Percentiles rank a stretch among this genome's conserved stretches.
These are phyloP conservation scores for Schizophyllum commune DNA, from an alignment of 1,284 basidiomycete species.

Conservation along the genomic window DNA sequence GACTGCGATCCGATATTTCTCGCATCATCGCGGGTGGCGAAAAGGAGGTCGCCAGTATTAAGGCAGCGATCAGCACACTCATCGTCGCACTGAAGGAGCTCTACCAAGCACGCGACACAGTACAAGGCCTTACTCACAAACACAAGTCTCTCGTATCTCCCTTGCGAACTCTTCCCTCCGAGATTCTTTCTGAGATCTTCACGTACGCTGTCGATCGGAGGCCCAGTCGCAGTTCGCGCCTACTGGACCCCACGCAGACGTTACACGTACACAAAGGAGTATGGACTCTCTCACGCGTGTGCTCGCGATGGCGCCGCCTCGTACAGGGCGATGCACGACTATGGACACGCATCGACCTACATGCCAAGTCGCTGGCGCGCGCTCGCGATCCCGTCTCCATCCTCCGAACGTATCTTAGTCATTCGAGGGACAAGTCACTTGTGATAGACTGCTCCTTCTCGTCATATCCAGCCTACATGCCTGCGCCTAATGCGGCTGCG, in stretches of 20 bases:
- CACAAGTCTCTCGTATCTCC: neutral
- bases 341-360: neutral
- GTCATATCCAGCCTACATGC: neutral
- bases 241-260: neutral
- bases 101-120: neutral
- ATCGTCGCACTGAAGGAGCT: neutral
- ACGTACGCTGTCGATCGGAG: neutral
- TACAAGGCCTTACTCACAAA: neutral
- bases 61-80: neutral
- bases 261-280: neutral
- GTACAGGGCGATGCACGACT: neutral
- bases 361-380: neutral
- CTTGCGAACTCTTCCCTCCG: neutral
- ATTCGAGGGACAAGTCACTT: neutral
- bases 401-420: neutral
- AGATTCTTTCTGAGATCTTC: neutral
- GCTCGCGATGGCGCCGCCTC: neutral
- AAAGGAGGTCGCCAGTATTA: neutral
- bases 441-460: neutral
- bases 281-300: neutral
- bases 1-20: neutral
- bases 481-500: neutral
- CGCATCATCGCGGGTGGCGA: neutral
- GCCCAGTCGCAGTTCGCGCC: neutral
- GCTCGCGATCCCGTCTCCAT: neutral